Conservation (phyloP, 805 yeast species). For the Blastobotrys attinorum region DNA sequence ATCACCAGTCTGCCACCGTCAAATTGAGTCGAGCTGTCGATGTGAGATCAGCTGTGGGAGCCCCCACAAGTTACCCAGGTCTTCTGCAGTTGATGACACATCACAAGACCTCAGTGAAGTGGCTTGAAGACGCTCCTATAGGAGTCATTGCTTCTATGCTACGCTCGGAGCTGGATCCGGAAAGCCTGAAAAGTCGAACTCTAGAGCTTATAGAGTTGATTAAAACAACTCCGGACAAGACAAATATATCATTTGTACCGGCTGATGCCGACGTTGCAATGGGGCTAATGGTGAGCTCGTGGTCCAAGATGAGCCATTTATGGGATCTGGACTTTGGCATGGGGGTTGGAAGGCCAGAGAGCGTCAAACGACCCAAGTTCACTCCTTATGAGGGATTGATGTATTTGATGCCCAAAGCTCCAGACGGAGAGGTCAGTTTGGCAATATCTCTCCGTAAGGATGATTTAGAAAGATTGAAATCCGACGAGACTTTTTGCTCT, state of each 20-base stretch:
- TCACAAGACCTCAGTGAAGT: neutral
- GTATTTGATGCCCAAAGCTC: constrained; percentile 13
- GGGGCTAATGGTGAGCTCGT: constrained; percentile 13
- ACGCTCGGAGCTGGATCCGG: constrained; percentile 7
- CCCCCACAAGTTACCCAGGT: constrained; percentile 9
- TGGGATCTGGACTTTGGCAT: constrained; percentile 11
- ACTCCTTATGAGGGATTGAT: constrained; percentile 12
- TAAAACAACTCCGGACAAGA: no score
- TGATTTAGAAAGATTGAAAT: no score
- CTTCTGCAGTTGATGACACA: constrained; percentile 9
- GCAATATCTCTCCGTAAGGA: constrained; percentile 9
- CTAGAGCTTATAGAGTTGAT: no score
- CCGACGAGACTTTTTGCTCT: no score
- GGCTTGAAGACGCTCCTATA: constrained; percentile 5
- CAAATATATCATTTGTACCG: neutral
- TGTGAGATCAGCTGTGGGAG: constrained; percentile 1
- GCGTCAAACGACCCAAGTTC: constrained; percentile 10
- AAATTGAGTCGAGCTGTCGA: constrained; percentile 14
- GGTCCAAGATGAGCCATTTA: constrained; percentile 11
- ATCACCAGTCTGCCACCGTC: no score
- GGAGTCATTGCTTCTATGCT: constrained; percentile 9
- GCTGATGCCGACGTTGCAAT: constrained; percentile 3
- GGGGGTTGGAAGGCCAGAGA: constrained; percentile 12
- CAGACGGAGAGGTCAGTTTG: constrained; percentile 10
- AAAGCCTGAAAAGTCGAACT: no score